These are phyloP conservation scores for Ustilago sp. DNA, from an alignment of 1,284 basidiomycete genomes.

Conservation along the genomic window DNA sequence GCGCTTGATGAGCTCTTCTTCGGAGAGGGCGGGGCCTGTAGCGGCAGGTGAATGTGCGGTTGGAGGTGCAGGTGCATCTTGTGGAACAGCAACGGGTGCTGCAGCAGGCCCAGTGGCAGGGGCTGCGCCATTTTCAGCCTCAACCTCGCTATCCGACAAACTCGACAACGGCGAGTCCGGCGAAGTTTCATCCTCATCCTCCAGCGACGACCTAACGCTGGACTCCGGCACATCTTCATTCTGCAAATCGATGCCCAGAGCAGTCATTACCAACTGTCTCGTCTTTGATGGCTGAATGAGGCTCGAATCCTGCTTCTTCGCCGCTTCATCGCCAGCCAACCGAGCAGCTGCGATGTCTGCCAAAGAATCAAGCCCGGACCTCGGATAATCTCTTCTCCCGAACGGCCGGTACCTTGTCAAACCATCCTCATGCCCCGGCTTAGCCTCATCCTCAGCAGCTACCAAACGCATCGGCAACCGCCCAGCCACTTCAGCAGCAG, in stretches of 20 bases:
- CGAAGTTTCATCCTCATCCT: background rate
- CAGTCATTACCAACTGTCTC: conserved; percentile 39
- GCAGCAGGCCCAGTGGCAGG: background rate
- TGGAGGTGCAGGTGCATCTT: background rate
- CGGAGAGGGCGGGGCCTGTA: conserved; percentile 13
- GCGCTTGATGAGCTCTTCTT: conserved; percentile 38
- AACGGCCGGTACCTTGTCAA: conserved; percentile 39
- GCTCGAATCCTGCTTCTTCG: conserved; percentile 5
- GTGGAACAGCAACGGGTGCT: background rate
- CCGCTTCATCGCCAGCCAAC: conserved; percentile 19
- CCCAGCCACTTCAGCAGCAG: conserved; percentile 29
- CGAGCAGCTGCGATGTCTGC: conserved; percentile 45
- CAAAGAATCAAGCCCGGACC: conserved; percentile 40
- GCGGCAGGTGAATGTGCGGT: background rate
- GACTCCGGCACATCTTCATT: conserved; percentile 53
- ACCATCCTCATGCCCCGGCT: background rate
- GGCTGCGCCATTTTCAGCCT: conserved; percentile 10
- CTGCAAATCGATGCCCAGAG: conserved; percentile 35
- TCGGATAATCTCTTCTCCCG: conserved; percentile 36
- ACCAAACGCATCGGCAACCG: conserved; percentile 23
- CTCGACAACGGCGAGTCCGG: conserved; percentile 40
- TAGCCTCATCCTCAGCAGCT: conserved; percentile 17
- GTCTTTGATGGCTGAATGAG: conserved; percentile 35
- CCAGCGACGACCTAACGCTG: conserved; percentile 29
- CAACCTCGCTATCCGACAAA: conserved; percentile 21